Percentiles rank a stretch among this genome's conserved stretches.
Evolutionary conservation across 2,329 filamentous ascomycete genomes (phyloP).

Genomic region (Periglandula ipomoeae): DNA sequence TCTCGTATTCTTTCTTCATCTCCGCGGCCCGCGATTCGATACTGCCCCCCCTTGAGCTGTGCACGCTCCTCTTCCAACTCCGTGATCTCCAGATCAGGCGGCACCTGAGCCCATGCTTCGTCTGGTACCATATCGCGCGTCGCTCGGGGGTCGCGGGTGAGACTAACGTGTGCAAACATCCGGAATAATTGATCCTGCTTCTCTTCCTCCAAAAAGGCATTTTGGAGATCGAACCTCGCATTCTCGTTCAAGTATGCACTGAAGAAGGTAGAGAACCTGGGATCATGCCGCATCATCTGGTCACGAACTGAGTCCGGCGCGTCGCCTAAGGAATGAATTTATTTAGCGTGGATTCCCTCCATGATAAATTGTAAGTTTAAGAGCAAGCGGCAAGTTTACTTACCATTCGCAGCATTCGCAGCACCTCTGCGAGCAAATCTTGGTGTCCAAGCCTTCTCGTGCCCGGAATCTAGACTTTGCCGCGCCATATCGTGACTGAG

Average conservation of each 20-base stretch:
- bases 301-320: neutral
- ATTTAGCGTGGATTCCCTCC: neutral
- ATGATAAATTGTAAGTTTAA: neutral
- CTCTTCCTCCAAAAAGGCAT: constrained; percentile 16
- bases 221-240: constrained; percentile 20
- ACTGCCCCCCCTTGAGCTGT: constrained; percentile 17
- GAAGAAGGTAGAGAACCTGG: constrained; percentile 18
- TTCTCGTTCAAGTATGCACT: constrained; percentile 20
- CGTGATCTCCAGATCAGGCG: constrained; percentile 17
- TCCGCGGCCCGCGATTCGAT: constrained; percentile 14
- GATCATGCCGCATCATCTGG: constrained; percentile 2
- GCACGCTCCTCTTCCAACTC: constrained; percentile 12
- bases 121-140: constrained; percentile 20
- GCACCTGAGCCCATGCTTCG: constrained; percentile 17
- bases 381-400: constrained; percentile 1
- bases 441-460: constrained; percentile 12
- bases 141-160: constrained; percentile 18
- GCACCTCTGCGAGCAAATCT: constrained; percentile 13
- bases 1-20: constrained; percentile 15
- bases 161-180: constrained; percentile 14
- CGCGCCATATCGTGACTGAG: constrained; percentile 17
- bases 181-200: constrained; percentile 9
- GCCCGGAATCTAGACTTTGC: constrained; percentile 16
- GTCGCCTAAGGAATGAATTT: neutral
- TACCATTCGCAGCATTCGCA: constrained; percentile 16